Base-by-base conservation (phyloP, 441 rosid species). In the Gossypium gossypioides region DNA sequence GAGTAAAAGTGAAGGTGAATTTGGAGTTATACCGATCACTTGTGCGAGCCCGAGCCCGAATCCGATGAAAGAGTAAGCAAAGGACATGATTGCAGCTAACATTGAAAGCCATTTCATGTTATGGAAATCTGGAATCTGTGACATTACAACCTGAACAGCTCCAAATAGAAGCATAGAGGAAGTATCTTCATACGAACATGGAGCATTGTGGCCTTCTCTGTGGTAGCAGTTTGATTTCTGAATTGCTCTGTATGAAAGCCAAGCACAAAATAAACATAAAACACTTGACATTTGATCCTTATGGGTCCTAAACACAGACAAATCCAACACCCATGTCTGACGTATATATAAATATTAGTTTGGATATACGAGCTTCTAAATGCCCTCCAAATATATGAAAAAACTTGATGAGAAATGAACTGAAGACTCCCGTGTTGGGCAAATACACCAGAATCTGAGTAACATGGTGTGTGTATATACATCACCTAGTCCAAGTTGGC, bases 21-120 rank as follows among this genome's bases (percentile, higher is more conserved):
- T 68, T 58, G 56, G 6, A 54, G 65, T 34, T 68, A n/a, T 66
- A 85, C 91, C 87, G 66, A 86, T 65, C 2, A 88, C 90, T 86
- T 75, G 34, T 15, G 83, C 84, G 16, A 86, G n/a, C 65, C 91
- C 89, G 48, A 88, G 91, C 64, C 87, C 91, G n/a, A 84, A 73
- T 13, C 91, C 93, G 4, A 77, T 86, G 71, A 77, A 76, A 27
- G 93, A 76, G 76, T 88, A 88, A 50, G 84, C 9, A 58, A 86
- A 85, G 72, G 93, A 88, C 93, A 88, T 88, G 71, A 84, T 68
- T 18, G 93, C 88, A 2, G 93, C 87, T 12, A 85, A 16, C 34
- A 82, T 68, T 1, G 93, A 86, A 42, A 88, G 83, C 93, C 93
- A 86, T 63, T 13, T 54, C 88, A 86, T 86, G 74, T 77, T 69